Conservation (phyloP, 2,329 filamentous ascomycete genomes). For the Fusarium sp. region DNA sequence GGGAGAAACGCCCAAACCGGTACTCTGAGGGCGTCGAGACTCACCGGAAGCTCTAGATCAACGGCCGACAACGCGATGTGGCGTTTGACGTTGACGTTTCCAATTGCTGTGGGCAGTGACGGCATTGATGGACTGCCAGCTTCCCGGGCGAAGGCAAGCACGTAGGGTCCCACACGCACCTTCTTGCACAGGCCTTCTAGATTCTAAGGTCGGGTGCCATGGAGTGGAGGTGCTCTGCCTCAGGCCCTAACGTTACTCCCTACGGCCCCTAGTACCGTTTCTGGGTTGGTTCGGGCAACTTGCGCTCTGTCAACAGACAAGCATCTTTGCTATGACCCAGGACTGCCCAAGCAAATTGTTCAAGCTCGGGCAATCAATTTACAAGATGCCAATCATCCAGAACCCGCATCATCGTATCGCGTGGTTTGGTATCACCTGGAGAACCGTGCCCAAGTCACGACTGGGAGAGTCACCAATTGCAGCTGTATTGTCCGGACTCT, state of each 20-base stretch:
- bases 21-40: conserved; percentile 3
- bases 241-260: background rate
- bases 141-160: background rate
- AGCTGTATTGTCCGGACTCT: conserved; percentile 7
- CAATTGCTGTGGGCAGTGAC: conserved; percentile 2
- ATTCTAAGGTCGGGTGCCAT: background rate
- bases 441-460: conserved; percentile 17
- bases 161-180: conserved; percentile 16
- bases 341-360: conserved; percentile 10
- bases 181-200: conserved; percentile 15
- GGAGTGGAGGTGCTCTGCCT: background rate
- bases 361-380: conserved; percentile 3
- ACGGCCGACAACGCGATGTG: conserved; percentile 25
- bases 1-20: conserved; percentile 8
- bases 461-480: background rate
- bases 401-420: conserved; percentile 22
- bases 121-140: conserved; percentile 7
- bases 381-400: conserved; percentile 9
- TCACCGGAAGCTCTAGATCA: conserved; percentile 15
- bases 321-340: background rate
- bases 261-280: background rate
- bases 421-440: conserved; percentile 4
- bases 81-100: conserved; percentile 27
- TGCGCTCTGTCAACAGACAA: background rate
- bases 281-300: background rate